These are phyloP conservation scores for Phaeotremella skinneri DNA, from an alignment of 768 basidiomycete genomes.

Conservation along the genomic window DNA sequence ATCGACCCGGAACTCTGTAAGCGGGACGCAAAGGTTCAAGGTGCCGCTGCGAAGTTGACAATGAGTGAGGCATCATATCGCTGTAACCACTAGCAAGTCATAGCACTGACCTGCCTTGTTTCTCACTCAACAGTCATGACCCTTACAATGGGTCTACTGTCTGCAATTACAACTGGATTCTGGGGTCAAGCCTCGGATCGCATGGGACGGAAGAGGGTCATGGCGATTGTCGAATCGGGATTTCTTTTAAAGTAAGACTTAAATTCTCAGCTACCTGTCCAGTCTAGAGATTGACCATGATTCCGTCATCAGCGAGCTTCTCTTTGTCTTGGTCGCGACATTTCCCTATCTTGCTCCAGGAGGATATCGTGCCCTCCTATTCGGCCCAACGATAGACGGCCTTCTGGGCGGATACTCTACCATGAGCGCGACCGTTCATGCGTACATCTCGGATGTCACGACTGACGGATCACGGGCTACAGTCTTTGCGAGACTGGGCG, in stretches of 20 bases:
- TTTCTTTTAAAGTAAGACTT: conserved; percentile 64
- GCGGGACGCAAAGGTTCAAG: conserved; percentile 45
- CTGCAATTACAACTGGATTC: conserved; percentile 77
- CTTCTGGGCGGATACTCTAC: conserved; percentile 74
- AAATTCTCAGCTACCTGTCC: conserved; percentile 32
- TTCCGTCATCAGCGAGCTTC: conserved; percentile 62
- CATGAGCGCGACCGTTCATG: conserved; percentile 64
- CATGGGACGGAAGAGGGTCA: conserved; percentile 71
- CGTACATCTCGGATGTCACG: conserved; percentile 52
- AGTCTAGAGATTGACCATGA: conserved; percentile 6
- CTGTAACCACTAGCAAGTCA: neutral
- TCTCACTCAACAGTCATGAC: conserved; percentile 61
- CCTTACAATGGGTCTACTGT: conserved; percentile 71
- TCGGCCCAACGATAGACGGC: conserved; percentile 77
- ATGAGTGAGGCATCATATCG: conserved; percentile 36
- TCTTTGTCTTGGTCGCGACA: conserved; percentile 74
- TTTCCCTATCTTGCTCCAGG: conserved; percentile 61
- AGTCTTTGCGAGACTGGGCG: conserved; percentile 63
- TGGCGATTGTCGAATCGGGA: conserved; percentile 66
- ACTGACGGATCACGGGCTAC: conserved; percentile 44
- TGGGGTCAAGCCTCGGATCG: conserved; percentile 80
- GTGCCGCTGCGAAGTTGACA: conserved; percentile 43
- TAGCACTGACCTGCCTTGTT: conserved; percentile 3
- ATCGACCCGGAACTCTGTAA: conserved; percentile 50
- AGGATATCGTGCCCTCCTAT: conserved; percentile 65